These are phyloP conservation scores for Dendrobium huoshanense DNA, from an alignment of 106 monocot species.

Conservation along the genomic window DNA sequence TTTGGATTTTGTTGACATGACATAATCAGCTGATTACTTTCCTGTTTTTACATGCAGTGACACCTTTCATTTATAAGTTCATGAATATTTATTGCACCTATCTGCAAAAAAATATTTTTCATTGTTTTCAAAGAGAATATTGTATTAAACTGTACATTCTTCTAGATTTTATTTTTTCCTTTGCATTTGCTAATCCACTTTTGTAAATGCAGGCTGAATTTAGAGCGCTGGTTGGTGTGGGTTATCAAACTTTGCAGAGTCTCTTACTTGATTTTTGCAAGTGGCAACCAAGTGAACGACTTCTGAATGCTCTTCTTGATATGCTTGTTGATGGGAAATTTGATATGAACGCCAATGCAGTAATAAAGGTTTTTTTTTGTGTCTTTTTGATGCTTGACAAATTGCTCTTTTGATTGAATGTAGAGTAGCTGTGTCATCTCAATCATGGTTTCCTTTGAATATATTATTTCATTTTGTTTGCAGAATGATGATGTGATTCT, in stretches of 20 bases:
- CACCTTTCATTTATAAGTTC: not conserved
- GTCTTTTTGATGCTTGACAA: not conserved
- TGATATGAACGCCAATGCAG: slow-evolving; percentile 27
- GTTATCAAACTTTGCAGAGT: slow-evolving; percentile 94
- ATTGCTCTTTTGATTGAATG: not conserved
- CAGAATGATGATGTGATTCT: slow-evolving; percentile 98
- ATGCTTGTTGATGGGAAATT: slow-evolving; percentile 99
- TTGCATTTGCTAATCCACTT: not conserved
- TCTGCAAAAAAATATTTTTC: not conserved
- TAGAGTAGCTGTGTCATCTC: not conserved
- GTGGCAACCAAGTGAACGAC: slow-evolving; percentile 58
- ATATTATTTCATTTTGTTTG: slow-evolving; percentile 14
- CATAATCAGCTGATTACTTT: not conserved
- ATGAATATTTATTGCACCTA: not conserved
- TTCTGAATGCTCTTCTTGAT: slow-evolving; percentile 85
- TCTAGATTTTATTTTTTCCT: not conserved
- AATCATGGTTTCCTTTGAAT: not conserved
- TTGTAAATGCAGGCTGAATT: slow-evolving; percentile 56
- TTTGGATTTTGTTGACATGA: not conserved
- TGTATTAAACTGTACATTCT: not conserved
- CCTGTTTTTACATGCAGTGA: not conserved
- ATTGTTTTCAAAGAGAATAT: not conserved
- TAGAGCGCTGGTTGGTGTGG: slow-evolving; percentile 78
- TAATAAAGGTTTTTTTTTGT: slow-evolving; percentile 55
- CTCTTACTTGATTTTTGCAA: slow-evolving; percentile 85